phyloP scores from a whole-genome alignment of 2,329 filamentous ascomycete genomes.

The Acarospora socialis region DNA sequence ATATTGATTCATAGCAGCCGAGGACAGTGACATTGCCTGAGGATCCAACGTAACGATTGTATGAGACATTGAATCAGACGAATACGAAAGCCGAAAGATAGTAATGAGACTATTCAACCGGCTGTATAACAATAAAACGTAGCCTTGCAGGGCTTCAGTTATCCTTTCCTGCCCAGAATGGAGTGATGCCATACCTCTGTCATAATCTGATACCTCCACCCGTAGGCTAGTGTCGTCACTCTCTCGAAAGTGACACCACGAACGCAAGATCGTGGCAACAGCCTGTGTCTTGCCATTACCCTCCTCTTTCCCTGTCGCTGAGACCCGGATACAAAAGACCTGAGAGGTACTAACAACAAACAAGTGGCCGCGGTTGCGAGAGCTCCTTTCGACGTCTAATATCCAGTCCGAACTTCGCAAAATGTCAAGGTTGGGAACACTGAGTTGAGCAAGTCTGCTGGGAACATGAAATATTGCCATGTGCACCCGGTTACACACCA shows the following conservation, averaged over 20 bases:
- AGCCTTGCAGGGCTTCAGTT: neutral
- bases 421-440: slow-evolving; percentile 25
- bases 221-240: slow-evolving; percentile 38
- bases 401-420: slow-evolving; percentile 35
- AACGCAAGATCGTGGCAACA: slow-evolving; percentile 27
- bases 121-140: slow-evolving; percentile 8
- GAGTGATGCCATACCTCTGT: slow-evolving; percentile 19
- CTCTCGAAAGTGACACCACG: slow-evolving; percentile 41
- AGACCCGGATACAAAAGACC: slow-evolving; percentile 32
- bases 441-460: slow-evolving; percentile 16
- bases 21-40: neutral
- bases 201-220: slow-evolving; percentile 21
- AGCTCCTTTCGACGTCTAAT: slow-evolving; percentile 35
- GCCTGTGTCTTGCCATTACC: slow-evolving; percentile 14
- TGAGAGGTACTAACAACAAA: slow-evolving; percentile 41
- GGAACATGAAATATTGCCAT: slow-evolving; percentile 23
- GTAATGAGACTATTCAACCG: slow-evolving; percentile 7
- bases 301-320: slow-evolving; percentile 16
- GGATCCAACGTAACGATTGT: slow-evolving; percentile 2
- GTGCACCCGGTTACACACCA: slow-evolving; percentile 38
- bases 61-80: slow-evolving; percentile 9
- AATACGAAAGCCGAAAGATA: slow-evolving; percentile 5
- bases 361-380: slow-evolving; percentile 27
- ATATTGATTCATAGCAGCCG: neutral
- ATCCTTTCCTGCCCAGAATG: neutral